These are phyloP conservation scores for Metschnikowia proteae DNA, from an alignment of 805 yeast species.

Conservation along the genomic window DNA sequence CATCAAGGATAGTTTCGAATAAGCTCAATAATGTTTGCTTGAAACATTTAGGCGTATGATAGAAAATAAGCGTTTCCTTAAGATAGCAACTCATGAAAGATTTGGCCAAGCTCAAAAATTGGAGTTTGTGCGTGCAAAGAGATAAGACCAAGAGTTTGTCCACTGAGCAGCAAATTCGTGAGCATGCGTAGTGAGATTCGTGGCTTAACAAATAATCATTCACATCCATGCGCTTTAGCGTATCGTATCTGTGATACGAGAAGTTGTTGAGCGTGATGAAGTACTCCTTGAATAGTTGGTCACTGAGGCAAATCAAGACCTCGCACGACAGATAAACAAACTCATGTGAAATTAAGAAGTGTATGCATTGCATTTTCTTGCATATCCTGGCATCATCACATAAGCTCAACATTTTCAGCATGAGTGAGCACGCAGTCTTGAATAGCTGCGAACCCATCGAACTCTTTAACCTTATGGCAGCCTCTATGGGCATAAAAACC, in stretches of 20 bases:
- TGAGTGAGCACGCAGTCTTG: conserved; percentile 32
- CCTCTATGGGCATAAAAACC: conserved; percentile 24
- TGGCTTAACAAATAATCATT: conserved; percentile 14
- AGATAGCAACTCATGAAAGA: conserved; percentile 33
- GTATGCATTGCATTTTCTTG: conserved; percentile 8
- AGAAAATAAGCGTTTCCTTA: conserved; percentile 14
- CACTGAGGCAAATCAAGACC: conserved; percentile 30
- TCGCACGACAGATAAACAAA: conserved; percentile 35
- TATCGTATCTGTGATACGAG: conserved; percentile 25
- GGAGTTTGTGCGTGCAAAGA: conserved; percentile 48
- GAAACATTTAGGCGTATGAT: conserved; percentile 8
- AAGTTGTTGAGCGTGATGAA: conserved; percentile 35
- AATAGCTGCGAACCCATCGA: conserved; percentile 18
- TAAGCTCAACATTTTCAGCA: conserved; percentile 27
- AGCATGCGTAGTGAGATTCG: conserved; percentile 16
- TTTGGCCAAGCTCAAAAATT: conserved; percentile 46
- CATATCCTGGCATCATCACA: conserved; percentile 9
- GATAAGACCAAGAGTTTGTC: conserved; percentile 52
- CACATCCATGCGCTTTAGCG: conserved; percentile 8
- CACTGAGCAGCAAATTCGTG: conserved; percentile 33
- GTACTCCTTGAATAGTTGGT: conserved; percentile 34
- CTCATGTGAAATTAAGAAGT: conserved; percentile 26
- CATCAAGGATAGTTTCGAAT: conserved; percentile 33
- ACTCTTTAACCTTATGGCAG: conserved; percentile 21
- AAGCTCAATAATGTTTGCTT: conserved; percentile 25